phyloP scores from a whole-genome alignment of 805 yeast genomes.

The Pachysolen tannophilus region DNA sequence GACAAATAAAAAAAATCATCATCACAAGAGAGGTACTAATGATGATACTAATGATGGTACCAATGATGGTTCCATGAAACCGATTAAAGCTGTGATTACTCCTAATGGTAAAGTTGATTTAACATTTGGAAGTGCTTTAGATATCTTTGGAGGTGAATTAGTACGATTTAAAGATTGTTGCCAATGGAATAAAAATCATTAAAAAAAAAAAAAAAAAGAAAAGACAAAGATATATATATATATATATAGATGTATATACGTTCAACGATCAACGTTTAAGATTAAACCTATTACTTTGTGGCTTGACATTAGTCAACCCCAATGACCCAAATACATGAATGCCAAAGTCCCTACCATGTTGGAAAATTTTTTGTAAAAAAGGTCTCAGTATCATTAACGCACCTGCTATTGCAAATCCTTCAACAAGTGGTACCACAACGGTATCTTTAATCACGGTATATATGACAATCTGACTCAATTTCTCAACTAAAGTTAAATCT shows the following conservation, averaged over 20 bases:
- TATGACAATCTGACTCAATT: constrained; percentile 48
- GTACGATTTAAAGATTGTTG: constrained; percentile 74
- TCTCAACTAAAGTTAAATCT: constrained; percentile 62
- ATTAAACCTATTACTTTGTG: too few species aligned
- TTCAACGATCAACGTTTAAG: too few species aligned
- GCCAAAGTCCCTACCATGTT: constrained; percentile 17
- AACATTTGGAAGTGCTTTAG: constrained; percentile 89
- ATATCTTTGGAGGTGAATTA: constrained; percentile 85
- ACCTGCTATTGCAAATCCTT: constrained; percentile 40
- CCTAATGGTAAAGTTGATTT: constrained; percentile 76
- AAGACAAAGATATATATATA: neutral
- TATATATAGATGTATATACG: constrained; percentile 1
- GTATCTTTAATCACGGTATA: constrained; percentile 46
- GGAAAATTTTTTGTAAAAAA: constrained; percentile 17
- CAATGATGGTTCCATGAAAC: too few species aligned
- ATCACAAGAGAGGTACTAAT: too few species aligned
- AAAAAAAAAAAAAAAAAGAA: neutral
- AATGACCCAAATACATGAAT: constrained; percentile 11
- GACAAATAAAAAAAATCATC: constrained; percentile 11
- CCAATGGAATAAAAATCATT: constrained; percentile 52
- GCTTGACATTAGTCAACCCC: too few species aligned
- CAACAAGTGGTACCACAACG: constrained; percentile 47
- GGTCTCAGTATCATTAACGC: constrained; percentile 29
- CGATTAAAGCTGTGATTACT: constrained; percentile 30
- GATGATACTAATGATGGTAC: neutral